These are phyloP conservation scores for Sugiyamaella boreocaroliniensis DNA, from an alignment of 805 yeast genomes.

Conservation along the genomic window DNA sequence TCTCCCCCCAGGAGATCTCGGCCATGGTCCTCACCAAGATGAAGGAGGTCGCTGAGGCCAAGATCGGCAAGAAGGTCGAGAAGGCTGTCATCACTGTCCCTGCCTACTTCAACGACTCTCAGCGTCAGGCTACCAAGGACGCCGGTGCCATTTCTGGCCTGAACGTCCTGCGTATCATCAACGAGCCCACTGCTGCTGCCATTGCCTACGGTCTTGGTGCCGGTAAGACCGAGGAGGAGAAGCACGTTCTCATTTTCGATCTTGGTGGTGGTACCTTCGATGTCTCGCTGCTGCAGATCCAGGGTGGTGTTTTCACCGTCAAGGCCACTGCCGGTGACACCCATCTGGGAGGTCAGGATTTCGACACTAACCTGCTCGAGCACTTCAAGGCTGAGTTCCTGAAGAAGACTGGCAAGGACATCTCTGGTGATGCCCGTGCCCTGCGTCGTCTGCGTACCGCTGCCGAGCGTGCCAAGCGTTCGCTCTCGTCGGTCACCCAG, in stretches of 20 bases:
- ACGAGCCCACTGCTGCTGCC: conserved; percentile 95
- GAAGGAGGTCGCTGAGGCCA: conserved; percentile 82
- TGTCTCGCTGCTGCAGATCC: conserved; percentile 85
- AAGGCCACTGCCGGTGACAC: conserved; percentile 99
- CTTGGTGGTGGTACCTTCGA: conserved; percentile 98
- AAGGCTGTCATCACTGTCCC: conserved; percentile 86
- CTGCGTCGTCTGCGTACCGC: conserved; percentile 98
- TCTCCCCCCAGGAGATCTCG: conserved; percentile 92
- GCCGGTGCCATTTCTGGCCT: conserved; percentile 84
- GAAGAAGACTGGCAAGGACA: conserved; percentile 90
- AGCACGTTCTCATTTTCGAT: conserved; percentile 86
- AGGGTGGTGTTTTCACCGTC: conserved; percentile 95
- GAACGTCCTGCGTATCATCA: conserved; percentile 76
- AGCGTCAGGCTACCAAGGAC: conserved; percentile 86
- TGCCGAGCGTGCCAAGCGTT: conserved; percentile 98
- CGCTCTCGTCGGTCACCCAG: conserved; percentile 92
- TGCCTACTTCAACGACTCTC: conserved; percentile 83
- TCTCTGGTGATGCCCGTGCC: conserved; percentile 88
- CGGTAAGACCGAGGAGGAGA: conserved; percentile 73
- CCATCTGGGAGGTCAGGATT: conserved; percentile 99
- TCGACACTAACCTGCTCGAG: conserved; percentile 91
- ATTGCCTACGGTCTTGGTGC: conserved; percentile 96
- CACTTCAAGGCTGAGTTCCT: conserved; percentile 91
- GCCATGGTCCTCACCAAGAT: conserved; percentile 87
- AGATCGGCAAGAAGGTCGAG: conserved; percentile 69